Evolutionary conservation across 495 filamentous ascomycete species (phyloP).

Genomic region (Aspergillus campestris): DNA sequence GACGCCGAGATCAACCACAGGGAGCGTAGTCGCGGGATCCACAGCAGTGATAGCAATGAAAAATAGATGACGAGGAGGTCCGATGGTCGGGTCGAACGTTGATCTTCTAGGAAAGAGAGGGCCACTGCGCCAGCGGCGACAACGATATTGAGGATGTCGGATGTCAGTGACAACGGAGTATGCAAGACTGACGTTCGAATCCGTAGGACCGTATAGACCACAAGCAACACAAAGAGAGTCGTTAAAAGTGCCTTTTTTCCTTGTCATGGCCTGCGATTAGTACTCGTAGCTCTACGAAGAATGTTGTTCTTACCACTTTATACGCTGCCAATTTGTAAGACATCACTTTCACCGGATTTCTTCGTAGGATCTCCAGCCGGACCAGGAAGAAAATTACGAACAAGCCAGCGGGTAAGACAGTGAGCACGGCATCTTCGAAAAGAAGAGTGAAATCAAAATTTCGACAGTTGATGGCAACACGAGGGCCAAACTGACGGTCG

Average conservation of each 20-base stretch:
- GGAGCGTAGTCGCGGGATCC: constrained; percentile 20
- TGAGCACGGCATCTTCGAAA: constrained; percentile 27
- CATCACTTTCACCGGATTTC: constrained; percentile 16
- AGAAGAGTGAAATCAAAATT: constrained; percentile 29
- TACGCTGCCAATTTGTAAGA: constrained; percentile 18
- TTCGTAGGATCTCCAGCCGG: constrained; percentile 16
- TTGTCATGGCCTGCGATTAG: too few relatives aligned
- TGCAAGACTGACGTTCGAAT: too few relatives aligned
- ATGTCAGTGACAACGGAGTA: constrained; percentile 3
- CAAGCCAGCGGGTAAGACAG: constrained; percentile 15
- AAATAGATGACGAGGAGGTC: constrained; percentile 27
- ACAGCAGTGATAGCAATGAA: constrained; percentile 12
- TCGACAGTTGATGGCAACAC: constrained; percentile 17
- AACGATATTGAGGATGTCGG: constrained; percentile 10
- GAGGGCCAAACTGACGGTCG: constrained; percentile 19
- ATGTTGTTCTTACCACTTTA: constrained; percentile 9
- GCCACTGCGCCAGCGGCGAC: constrained; percentile 5
- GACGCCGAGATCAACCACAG: constrained; percentile 15
- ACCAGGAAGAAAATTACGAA: constrained; percentile 19
- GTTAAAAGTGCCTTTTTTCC: neutral
- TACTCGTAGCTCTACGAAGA: too few relatives aligned
- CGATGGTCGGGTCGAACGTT: constrained; percentile 23
- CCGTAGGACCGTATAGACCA: constrained; percentile 14
- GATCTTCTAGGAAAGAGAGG: constrained; percentile 26
- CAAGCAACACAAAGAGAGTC: constrained; percentile 17